phyloP scores from a whole-genome alignment of 1,284 basidiomycete species.

The Volvariella volvacea region DNA sequence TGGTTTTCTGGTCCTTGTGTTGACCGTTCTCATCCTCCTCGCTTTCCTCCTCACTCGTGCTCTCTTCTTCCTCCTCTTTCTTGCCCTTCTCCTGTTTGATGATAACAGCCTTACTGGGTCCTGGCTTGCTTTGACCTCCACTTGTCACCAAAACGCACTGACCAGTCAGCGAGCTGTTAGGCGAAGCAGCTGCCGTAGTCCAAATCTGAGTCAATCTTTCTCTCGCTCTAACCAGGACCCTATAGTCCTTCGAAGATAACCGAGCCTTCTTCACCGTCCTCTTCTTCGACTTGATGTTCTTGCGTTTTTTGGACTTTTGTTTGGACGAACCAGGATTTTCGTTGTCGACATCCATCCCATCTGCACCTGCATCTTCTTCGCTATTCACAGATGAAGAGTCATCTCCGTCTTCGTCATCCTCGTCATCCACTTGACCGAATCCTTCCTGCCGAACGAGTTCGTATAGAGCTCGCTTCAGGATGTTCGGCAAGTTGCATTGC shows the following conservation, averaged over 20 bases:
- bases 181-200: background rate
- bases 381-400: too few relatives aligned
- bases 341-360: background rate
- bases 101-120: too few relatives aligned
- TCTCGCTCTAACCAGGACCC: background rate
- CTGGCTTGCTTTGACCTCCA: too few relatives aligned
- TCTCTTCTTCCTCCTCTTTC: too few relatives aligned
- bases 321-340: background rate
- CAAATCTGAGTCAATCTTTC: background rate
- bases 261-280: background rate
- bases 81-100: too few relatives aligned
- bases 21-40: too few relatives aligned
- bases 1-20: too few relatives aligned
- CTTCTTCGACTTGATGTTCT: background rate
- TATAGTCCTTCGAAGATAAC: background rate
- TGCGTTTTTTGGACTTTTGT: background rate
- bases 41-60: too few relatives aligned
- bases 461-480: slow-evolving; percentile 11
- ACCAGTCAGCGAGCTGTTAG: too few relatives aligned
- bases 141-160: too few relatives aligned
- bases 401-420: background rate
- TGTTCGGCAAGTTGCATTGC: background rate
- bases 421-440: background rate
- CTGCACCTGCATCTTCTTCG: too few relatives aligned
- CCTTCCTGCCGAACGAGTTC: slow-evolving; percentile 9